These are phyloP conservation scores for Chaetomium globosum DNA, from an alignment of 2,329 filamentous ascomycete species.

Conservation along the genomic window DNA sequence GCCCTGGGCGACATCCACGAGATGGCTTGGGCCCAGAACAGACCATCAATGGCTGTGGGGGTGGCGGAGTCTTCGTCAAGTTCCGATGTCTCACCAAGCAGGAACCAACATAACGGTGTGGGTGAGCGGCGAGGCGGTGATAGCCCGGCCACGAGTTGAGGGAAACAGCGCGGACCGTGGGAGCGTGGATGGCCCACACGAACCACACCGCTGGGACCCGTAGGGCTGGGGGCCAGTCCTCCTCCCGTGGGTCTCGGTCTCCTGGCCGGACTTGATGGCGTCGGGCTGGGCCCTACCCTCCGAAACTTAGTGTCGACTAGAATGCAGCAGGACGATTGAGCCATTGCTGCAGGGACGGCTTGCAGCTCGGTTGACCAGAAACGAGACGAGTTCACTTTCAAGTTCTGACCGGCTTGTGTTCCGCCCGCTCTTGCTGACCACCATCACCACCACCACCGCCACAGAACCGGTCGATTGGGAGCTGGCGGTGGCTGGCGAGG, in stretches of 20 bases:
- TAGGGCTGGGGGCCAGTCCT: slow-evolving; percentile 10
- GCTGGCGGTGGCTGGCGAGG: slow-evolving; percentile 28
- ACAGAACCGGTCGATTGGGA: slow-evolving; percentile 28
- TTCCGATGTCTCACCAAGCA: slow-evolving; percentile 9
- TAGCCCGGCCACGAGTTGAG: background rate
- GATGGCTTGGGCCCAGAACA: slow-evolving; percentile 2
- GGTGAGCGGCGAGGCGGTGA: slow-evolving; percentile 9
- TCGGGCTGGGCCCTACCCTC: background rate
- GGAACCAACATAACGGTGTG: slow-evolving; percentile 13
- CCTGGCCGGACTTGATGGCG: background rate
- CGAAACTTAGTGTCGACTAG: background rate
- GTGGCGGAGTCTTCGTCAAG: slow-evolving; percentile 24
- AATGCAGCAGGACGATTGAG: background rate
- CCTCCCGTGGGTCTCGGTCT: background rate
- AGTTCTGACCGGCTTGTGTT: background rate
- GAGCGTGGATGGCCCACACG: slow-evolving; percentile 8
- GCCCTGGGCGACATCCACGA: background rate
- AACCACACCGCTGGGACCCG: slow-evolving; percentile 10
- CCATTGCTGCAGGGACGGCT: background rate
- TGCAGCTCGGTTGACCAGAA: slow-evolving; percentile 10
- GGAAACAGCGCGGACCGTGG: background rate
- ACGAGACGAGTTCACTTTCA: background rate
- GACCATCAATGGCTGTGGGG: slow-evolving; percentile 21
- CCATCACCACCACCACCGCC: slow-evolving; percentile 13
- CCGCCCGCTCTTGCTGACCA: slow-evolving; percentile 22